Conservation (phyloP, 2,329 filamentous ascomycete species). For the Aulographum hederae region DNA sequence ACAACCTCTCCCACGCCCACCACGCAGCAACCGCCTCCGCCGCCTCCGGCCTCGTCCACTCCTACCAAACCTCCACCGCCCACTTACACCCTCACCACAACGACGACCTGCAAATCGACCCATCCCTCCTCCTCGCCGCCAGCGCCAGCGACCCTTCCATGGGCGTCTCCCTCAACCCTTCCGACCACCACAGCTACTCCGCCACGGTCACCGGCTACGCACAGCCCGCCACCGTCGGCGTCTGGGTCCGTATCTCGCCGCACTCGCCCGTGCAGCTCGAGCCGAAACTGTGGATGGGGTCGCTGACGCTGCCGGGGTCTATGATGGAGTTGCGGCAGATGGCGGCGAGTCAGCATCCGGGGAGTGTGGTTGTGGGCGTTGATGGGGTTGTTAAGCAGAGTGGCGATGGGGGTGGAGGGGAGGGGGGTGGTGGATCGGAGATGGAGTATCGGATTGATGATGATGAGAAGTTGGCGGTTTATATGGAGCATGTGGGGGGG, state of each 20-base stretch:
- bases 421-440: slow-evolving; percentile 29
- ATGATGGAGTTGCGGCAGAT: slow-evolving; percentile 45
- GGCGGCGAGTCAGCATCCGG: slow-evolving; percentile 42
- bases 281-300: slow-evolving; percentile 45
- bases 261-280: slow-evolving; percentile 35
- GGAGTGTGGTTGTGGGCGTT: slow-evolving; percentile 38
- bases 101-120: slow-evolving; percentile 42
- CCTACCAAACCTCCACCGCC: slow-evolving; percentile 2
- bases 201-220: slow-evolving; percentile 4
- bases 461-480: slow-evolving; percentile 54
- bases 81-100: slow-evolving; percentile 15
- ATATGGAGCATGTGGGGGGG: slow-evolving; percentile 43
- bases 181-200: slow-evolving; percentile 1
- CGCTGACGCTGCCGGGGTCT: slow-evolving; percentile 37
- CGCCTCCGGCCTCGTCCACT: background rate
- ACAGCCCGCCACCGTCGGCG: slow-evolving; percentile 26
- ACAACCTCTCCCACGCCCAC: slow-evolving; percentile 5
- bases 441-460: slow-evolving; percentile 46
- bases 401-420: slow-evolving; percentile 24
- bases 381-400: slow-evolving; percentile 50
- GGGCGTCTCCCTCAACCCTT: slow-evolving; percentile 6
- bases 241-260: slow-evolving; percentile 53
- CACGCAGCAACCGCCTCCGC: background rate
- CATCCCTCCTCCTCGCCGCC: slow-evolving; percentile 40
- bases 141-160: slow-evolving; percentile 25